Evolutionary conservation across 257 asterid species (phyloP).

Genomic region (Solanum pinnatisectum): DNA sequence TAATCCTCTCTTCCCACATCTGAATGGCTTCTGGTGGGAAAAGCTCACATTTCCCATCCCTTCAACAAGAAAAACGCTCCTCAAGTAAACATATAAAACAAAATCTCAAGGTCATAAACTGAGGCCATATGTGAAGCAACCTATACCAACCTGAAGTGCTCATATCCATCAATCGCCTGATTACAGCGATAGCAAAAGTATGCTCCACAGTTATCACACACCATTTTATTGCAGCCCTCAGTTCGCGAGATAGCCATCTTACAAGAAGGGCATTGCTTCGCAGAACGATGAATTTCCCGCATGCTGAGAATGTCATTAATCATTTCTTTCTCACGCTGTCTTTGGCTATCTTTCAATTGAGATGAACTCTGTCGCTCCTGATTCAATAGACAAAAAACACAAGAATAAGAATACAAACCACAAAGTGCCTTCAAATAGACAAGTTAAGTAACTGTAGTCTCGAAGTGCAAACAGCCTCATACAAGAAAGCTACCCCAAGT

Average conservation of each 20-base stretch:
- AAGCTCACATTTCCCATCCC: constrained; percentile 63
- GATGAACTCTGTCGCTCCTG: constrained; percentile 74
- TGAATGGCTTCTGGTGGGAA: constrained; percentile 54
- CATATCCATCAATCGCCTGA: constrained; percentile 64
- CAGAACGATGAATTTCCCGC: constrained; percentile 39
- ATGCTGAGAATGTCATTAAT: constrained; percentile 60
- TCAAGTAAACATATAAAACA: neutral
- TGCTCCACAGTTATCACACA: constrained; percentile 60
- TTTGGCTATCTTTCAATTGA: constrained; percentile 38
- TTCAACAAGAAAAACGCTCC: constrained; percentile 11
- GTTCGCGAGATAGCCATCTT: constrained; percentile 75
- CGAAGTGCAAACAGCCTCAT: neutral
- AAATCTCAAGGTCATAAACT: neutral
- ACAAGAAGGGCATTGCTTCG: constrained; percentile 91
- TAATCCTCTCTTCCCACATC: constrained; percentile 61
- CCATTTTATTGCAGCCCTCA: constrained; percentile 95
- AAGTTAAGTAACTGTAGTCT: neutral
- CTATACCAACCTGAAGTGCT: constrained; percentile 59
- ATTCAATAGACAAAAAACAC: constrained; percentile 10
- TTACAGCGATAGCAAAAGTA: constrained; percentile 77
- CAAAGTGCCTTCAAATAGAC: neutral
- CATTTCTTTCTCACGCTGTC: constrained; percentile 60
- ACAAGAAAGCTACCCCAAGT: neutral
- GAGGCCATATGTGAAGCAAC: neutral
- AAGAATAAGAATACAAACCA: neutral